Evolutionary conservation across 805 yeast species (phyloP).

Genomic region (Kuraishia ogatae): DNA sequence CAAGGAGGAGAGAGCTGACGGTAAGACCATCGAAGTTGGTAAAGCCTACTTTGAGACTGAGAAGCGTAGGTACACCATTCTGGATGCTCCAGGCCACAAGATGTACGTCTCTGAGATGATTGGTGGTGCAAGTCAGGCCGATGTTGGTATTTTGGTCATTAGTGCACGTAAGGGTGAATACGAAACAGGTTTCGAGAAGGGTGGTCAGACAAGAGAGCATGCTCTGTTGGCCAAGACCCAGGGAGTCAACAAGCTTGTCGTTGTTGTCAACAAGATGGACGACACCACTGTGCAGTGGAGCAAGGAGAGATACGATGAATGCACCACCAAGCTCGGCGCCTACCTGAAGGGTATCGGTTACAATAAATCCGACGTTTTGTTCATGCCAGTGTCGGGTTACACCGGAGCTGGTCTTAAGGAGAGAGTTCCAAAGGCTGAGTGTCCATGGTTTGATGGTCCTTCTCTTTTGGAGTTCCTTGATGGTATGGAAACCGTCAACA

Average conservation of each 20-base stretch:
- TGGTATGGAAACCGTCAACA: conserved; percentile 66
- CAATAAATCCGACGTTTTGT: conserved; percentile 74
- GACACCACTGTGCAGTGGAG: conserved; percentile 97
- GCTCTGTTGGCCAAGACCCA: conserved; percentile 96
- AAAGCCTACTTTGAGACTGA: conserved; percentile 97
- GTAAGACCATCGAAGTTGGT: conserved; percentile 98
- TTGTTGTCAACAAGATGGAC: conserved; percentile 97
- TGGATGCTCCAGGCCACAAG: conserved; percentile 99
- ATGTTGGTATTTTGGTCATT: conserved; percentile 93
- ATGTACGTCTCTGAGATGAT: conserved; percentile 99
- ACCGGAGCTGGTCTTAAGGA: conserved; percentile 96
- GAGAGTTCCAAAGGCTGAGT: conserved; percentile 55
- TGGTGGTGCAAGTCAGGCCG: conserved; percentile 99
- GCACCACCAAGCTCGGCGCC: conserved; percentile 69
- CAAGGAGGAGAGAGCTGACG: conserved; percentile 97
- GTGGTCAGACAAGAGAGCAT: conserved; percentile 98
- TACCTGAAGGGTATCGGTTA: conserved; percentile 90
- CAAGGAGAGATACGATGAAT: conserved; percentile 91
- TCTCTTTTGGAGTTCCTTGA: conserved; percentile 87
- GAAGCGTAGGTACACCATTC: conserved; percentile 92
- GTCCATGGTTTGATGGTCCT: conserved; percentile 96
- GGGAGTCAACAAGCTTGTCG: conserved; percentile 91
- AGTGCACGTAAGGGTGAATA: conserved; percentile 99
- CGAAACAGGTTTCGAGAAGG: conserved; percentile 98
- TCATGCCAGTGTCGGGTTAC: conserved; percentile 97